These are phyloP conservation scores for Hyaloscypha variabilis DNA, from an alignment of 495 filamentous ascomycete species.

Conservation along the genomic window DNA sequence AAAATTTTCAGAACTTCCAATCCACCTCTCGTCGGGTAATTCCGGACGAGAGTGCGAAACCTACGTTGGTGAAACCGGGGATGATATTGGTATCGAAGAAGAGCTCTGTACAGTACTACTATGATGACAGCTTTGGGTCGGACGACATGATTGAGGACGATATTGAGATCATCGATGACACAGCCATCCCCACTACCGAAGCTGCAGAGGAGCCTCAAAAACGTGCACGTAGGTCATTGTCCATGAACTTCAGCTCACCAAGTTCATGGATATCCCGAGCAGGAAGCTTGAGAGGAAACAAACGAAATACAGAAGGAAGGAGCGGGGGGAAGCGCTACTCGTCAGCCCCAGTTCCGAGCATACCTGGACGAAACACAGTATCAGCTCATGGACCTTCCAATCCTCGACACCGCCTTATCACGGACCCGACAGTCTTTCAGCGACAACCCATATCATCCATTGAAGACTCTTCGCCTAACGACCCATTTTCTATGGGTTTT, in stretches of 20 bases:
- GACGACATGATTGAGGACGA: constrained; percentile 26
- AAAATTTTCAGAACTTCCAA: constrained; percentile 27
- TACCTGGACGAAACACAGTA: constrained; percentile 21
- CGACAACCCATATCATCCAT: constrained; percentile 8
- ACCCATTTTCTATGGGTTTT: constrained; percentile 28
- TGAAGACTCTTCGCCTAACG: constrained; percentile 19
- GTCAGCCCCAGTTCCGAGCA: constrained; percentile 40
- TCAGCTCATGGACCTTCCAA: constrained; percentile 24
- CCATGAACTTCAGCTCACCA: constrained; percentile 55
- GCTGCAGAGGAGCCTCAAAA: constrained; percentile 24
- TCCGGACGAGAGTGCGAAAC: constrained; percentile 30
- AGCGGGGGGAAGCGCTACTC: constrained; percentile 45
- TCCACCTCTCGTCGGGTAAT: constrained; percentile 36
- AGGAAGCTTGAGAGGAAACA: constrained; percentile 49
- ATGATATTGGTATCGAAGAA: constrained; percentile 23
- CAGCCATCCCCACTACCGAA: constrained; percentile 14
- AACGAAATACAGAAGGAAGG: constrained; percentile 36
- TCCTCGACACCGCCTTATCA: constrained; percentile 15
- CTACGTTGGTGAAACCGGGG: constrained; percentile 30
- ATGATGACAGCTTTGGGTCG: constrained; percentile 25
- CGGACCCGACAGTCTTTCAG: constrained; percentile 26
- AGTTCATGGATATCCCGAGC: constrained; percentile 51
- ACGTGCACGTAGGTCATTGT: constrained; percentile 49
- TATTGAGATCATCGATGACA: constrained; percentile 3
- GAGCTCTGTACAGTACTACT: constrained; percentile 8